phyloP scores from a whole-genome alignment of 1,284 basidiomycete species.

The Athelia psychrophila region DNA sequence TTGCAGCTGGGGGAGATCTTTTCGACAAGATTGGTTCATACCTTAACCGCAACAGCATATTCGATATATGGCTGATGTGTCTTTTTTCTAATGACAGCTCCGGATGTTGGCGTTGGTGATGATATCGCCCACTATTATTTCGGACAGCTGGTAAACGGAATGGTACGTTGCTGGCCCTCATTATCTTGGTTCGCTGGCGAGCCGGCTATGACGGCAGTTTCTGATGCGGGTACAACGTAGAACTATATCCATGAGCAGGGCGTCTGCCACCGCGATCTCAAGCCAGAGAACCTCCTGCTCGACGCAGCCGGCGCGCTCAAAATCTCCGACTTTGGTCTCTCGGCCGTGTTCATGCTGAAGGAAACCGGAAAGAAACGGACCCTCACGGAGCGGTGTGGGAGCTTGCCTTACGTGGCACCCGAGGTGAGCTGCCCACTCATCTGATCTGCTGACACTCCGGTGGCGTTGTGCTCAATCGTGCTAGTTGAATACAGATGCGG shows the following conservation, averaged over 20 bases:
- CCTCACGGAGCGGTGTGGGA: slow-evolving; percentile 86
- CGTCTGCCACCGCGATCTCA: slow-evolving; percentile 94
- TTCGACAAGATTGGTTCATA: slow-evolving; percentile 96
- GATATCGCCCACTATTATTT: slow-evolving; percentile 94
- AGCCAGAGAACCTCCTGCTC: slow-evolving; percentile 92
- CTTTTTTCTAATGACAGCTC: slow-evolving; percentile 47
- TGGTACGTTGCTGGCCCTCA: slow-evolving; percentile 41
- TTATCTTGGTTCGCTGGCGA: too few species aligned
- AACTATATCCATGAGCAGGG: slow-evolving; percentile 86
- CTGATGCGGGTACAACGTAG: too few species aligned
- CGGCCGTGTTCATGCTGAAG: slow-evolving; percentile 89
- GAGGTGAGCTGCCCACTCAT: slow-evolving; percentile 53
- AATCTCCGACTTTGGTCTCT: slow-evolving; percentile 95
- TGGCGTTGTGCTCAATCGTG: slow-evolving; percentile 1
- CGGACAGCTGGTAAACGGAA: slow-evolving; percentile 81
- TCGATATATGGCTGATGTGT: slow-evolving; percentile 7
- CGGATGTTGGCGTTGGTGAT: slow-evolving; percentile 85
- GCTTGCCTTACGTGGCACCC: slow-evolving; percentile 93
- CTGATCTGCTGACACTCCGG: background rate
- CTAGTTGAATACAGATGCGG: slow-evolving; percentile 47
- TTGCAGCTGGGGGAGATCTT: slow-evolving; percentile 92
- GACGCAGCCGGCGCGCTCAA: slow-evolving; percentile 82
- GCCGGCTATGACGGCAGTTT: too few species aligned
- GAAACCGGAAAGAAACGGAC: slow-evolving; percentile 71
- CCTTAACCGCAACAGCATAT: background rate